Conservation (phyloP, 179 eudicot genomes). For the Heliamphora pulchella region DNA sequence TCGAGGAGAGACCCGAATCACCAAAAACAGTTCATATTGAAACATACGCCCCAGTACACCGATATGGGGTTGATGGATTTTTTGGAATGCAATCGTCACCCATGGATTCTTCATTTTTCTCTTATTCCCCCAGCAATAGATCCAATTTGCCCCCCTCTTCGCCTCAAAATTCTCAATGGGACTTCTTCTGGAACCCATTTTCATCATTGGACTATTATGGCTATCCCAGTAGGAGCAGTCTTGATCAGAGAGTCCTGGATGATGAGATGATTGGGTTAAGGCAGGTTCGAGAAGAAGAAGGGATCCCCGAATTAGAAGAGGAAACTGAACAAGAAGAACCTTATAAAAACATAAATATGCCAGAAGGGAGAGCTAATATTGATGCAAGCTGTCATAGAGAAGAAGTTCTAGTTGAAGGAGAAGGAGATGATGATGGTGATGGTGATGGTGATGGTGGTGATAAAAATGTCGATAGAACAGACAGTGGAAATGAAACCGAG, state of each 20-base stretch:
- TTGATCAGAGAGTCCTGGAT: slow-evolving; percentile 51
- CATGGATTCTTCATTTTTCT: slow-evolving; percentile 37
- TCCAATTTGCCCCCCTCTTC: slow-evolving; percentile 64
- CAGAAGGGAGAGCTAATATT: slow-evolving; percentile 26
- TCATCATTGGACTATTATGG: slow-evolving; percentile 85
- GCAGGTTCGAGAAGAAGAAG: slow-evolving; percentile 91
- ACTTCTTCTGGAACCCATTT: slow-evolving; percentile 96
- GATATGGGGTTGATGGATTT: slow-evolving; percentile 61
- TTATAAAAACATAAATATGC: slow-evolving; percentile 27
- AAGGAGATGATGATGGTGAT: slow-evolving; percentile 30
- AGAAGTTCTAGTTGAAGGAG: slow-evolving; percentile 68
- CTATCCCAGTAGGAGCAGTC: slow-evolving; percentile 54
- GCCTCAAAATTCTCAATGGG: slow-evolving; percentile 83
- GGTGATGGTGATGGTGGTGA: slow-evolving; percentile 41
- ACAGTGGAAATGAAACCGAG: slow-evolving; percentile 37
- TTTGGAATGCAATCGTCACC: slow-evolving; percentile 73
- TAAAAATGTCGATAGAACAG: slow-evolving; percentile 30
- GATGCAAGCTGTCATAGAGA: slow-evolving; percentile 28
- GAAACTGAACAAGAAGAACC: slow-evolving; percentile 71
- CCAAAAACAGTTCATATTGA: slow-evolving; percentile 65
- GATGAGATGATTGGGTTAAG: slow-evolving; percentile 59
- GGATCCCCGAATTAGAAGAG: slow-evolving; percentile 93
- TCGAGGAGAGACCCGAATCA: slow-evolving; percentile 70
- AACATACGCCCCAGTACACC: slow-evolving; percentile 54
- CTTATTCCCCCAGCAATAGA: slow-evolving; percentile 39